Percentiles rank a stretch among this genome's conserved stretches.
Conservation (phyloP, 2,329 filamentous ascomycete species). For the Exophiala viscosa region DNA sequence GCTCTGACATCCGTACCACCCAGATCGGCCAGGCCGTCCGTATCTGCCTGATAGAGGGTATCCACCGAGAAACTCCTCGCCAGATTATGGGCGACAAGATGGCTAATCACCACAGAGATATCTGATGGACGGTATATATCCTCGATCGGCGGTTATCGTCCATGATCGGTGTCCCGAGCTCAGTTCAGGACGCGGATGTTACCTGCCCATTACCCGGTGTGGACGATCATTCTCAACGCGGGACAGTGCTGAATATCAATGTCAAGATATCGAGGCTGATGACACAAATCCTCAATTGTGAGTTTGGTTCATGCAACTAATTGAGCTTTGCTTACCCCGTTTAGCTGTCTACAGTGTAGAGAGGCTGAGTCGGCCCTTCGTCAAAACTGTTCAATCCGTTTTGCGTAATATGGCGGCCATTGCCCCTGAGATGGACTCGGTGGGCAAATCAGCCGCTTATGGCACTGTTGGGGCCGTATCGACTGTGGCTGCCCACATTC, state of each 20-base stretch:
- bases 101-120: conserved; percentile 46
- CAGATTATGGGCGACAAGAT: conserved; percentile 40
- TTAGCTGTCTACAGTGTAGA: conserved; percentile 2
- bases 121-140: conserved; percentile 56
- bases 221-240: conserved; percentile 37
- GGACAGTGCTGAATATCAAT: conserved; percentile 43
- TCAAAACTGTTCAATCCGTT: background rate
- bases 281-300: conserved; percentile 45
- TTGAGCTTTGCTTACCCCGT: background rate
- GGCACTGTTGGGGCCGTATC: background rate
- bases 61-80: conserved; percentile 51
- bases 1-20: background rate
- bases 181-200: conserved; percentile 50
- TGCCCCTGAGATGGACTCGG: background rate
- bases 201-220: conserved; percentile 46
- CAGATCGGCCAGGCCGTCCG: conserved; percentile 53
- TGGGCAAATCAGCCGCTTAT: background rate
- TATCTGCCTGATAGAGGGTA: conserved; percentile 47
- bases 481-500: background rate
- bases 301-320: conserved; percentile 20
- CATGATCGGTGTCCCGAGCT: conserved; percentile 50
- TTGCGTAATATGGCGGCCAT: conserved; percentile 1
- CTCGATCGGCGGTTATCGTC: conserved; percentile 54
- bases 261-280: conserved; percentile 47
- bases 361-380: background rate